Evolutionary conservation across 257 asterid genomes (phyloP).

Genomic region (Nicotiana paniculata): DNA sequence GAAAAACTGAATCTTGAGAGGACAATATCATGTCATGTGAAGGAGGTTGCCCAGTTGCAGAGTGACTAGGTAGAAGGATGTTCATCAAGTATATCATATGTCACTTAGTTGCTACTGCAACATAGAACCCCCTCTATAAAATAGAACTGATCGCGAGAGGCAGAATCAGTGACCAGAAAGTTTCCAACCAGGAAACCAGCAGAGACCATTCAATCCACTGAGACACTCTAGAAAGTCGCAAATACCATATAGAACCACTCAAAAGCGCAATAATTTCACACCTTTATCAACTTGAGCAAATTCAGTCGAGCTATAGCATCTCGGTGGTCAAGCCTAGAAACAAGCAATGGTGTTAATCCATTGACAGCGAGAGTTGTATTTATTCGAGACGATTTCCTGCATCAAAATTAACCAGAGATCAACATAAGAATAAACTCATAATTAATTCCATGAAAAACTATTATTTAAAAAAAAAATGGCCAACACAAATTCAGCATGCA

Average conservation of each 20-base stretch:
- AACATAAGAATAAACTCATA: conserved; percentile 2
- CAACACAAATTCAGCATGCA: neutral
- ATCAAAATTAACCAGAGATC: conserved; percentile 14
- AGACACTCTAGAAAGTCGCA: neutral
- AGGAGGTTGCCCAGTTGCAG: neutral
- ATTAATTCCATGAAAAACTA: neutral
- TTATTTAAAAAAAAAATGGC: neutral
- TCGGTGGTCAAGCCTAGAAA: conserved; percentile 82
- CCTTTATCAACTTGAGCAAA: conserved; percentile 90
- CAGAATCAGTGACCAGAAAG: neutral
- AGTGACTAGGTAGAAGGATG: neutral
- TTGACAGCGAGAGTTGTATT: conserved; percentile 92
- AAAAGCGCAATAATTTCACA: conserved; percentile 18
- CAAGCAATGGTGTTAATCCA: conserved; percentile 88
- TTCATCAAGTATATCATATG: neutral
- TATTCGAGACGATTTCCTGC: conserved; percentile 95
- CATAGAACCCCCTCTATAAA: neutral
- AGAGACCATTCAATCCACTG: neutral
- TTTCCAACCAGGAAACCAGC: neutral
- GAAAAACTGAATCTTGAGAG: neutral
- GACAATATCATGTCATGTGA: neutral
- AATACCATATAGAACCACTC: neutral
- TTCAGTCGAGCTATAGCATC: conserved; percentile 96
- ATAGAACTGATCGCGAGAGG: neutral
- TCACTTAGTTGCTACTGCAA: neutral